A percentile compares a stretch with the other conserved stretches of the same genome.
Conservation (phyloP, 1,284 basidiomycete genomes). For the Austropuccinia psidii region DNA sequence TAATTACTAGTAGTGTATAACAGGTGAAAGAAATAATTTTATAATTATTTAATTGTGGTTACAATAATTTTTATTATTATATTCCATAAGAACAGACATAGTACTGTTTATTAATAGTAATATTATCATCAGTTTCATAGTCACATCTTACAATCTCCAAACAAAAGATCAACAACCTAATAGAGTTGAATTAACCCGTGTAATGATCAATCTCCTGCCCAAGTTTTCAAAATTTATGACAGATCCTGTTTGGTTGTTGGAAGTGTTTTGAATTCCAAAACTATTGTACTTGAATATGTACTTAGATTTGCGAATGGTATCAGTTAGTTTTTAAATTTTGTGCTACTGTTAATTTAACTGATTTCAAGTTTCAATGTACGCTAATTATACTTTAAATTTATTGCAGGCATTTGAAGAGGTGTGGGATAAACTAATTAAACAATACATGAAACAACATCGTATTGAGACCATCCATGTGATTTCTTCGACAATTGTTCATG, state of each 20-base stretch:
- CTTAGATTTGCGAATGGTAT: constrained; percentile 80
- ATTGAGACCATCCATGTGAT: constrained; percentile 67
- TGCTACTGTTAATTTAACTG: neutral
- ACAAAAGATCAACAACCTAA: constrained; percentile 48
- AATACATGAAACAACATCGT: constrained; percentile 81
- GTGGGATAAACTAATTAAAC: constrained; percentile 89
- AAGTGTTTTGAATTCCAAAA: constrained; percentile 70
- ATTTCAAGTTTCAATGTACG: neutral
- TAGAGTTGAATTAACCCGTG: constrained; percentile 67
- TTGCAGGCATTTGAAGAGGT: constrained; percentile 65
- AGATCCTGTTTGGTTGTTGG: constrained; percentile 70
- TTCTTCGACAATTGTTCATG: constrained; percentile 63
- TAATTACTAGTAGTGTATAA: too few species aligned
- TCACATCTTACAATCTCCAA: too few species aligned
- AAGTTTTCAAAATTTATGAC: constrained; percentile 84
- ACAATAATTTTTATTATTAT: too few species aligned
- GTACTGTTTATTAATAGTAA: too few species aligned
- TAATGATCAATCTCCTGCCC: constrained; percentile 77
- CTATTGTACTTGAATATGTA: constrained; percentile 85
- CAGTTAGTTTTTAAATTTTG: constrained; percentile 42
- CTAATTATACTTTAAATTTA: neutral
- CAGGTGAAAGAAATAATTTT: too few species aligned
- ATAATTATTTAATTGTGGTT: too few species aligned
- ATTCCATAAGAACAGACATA: too few species aligned
- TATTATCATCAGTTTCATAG: too few species aligned